Base-by-base conservation (phyloP, 2,329 filamentous ascomycete genomes). In the Phyllosticta citribraziliensis region DNA sequence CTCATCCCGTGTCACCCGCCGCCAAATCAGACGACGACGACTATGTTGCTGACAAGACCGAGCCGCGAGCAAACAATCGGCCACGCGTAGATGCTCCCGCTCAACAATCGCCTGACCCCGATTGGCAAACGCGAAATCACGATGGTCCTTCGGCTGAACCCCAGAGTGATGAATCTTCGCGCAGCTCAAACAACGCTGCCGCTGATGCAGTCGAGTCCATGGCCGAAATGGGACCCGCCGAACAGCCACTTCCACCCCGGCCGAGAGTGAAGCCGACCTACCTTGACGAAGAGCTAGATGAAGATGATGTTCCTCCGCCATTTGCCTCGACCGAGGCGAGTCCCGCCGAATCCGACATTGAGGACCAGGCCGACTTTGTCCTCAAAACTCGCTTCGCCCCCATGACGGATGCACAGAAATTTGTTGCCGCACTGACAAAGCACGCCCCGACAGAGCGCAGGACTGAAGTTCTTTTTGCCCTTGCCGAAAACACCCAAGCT, bases 401-500 rank as follows among this genome's bases (percentile, higher is more conserved):
- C 2, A 73, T 80, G 68, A 71, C 74, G 11, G 73, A 77, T 54
- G 69, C 74, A 1, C 74, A 77, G 52, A 67, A 70, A 20, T 74
- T 79, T 57, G 71, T 79, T 54, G 69, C 70, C 8, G 69, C 74
- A 1, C 67, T 81, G 25, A 78, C 73, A 17, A 79, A 77, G 65
- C 71, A 70, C 63, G 69, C 74, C 20, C 71, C 74, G 5, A 69
- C 72, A 4, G 69, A 72, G 50, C 76, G 81, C 62, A 75, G 79
- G 11, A 77, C 75, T 0, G 79, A 80, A n/a, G 78, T 79, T 62
- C 76, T 86, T 0, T 83, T 83, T 64, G 73, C 75, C 2, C 71
- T 84, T n/a, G 80, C 83, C 1, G 75, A 77, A 27, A 83, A 84
- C 66, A 79, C 79, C 0, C 78, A 79, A 33, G 70, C 71, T 40